Evolutionary conservation across 2,329 filamentous ascomycete species (phyloP).

Genomic region (Fusarium nurragi): DNA sequence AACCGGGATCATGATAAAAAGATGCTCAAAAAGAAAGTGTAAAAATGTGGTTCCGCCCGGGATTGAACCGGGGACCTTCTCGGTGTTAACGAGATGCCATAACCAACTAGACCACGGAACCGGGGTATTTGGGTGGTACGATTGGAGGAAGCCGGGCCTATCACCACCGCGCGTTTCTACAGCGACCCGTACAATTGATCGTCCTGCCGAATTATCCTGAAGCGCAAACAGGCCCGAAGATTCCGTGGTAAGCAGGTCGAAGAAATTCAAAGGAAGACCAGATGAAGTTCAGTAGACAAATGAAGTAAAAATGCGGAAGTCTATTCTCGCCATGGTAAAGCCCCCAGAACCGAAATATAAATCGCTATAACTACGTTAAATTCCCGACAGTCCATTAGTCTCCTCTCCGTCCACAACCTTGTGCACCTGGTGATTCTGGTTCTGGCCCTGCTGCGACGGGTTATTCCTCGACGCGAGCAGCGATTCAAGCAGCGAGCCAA

Average conservation of each 20-base stretch:
- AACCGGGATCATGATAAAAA: too few species aligned
- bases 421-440: constrained; percentile 29
- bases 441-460: constrained; percentile 10
- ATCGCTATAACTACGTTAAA: constrained; percentile 20
- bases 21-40: too few species aligned
- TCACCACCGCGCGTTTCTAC: too few species aligned
- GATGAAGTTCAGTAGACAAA: not conserved
- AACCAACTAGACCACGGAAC: constrained; percentile 48
- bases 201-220: too few species aligned
- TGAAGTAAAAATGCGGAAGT: constrained; percentile 2
- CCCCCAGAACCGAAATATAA: not conserved
- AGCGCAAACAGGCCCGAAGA: too few species aligned
- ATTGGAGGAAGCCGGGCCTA: too few species aligned
- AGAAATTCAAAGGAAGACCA: not conserved
- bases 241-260: not conserved
- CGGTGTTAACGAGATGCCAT: constrained; percentile 48
- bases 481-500: constrained; percentile 42
- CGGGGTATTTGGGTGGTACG: not conserved
- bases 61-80: constrained; percentile 49
- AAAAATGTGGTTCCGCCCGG: constrained; percentile 45
- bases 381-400: constrained; percentile 30
- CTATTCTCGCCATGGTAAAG: constrained; percentile 14
- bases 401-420: constrained; percentile 22
- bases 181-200: too few species aligned
- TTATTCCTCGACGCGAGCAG: constrained; percentile 37